phyloP scores from a whole-genome alignment of 768 basidiomycete genomes.

The Podaxis rugospora region DNA sequence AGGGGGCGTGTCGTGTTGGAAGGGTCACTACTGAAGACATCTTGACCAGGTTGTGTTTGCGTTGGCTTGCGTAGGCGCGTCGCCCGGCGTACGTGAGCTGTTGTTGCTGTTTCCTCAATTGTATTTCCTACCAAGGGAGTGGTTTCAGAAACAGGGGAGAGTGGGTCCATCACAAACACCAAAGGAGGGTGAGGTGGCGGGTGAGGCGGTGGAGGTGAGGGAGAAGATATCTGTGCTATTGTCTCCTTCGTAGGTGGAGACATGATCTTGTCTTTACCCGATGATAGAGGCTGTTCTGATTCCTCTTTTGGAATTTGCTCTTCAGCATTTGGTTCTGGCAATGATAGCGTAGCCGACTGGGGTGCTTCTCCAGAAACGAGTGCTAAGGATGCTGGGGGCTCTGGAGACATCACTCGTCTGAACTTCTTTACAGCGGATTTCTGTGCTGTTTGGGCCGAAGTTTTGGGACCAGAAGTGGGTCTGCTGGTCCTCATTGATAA shows the following conservation, averaged over 20 bases:
- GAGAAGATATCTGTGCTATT: background rate
- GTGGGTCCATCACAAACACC: slow-evolving; percentile 9
- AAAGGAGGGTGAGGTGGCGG: background rate
- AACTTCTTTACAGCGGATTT: slow-evolving; percentile 13
- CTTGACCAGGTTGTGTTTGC: background rate
- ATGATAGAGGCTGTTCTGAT: background rate
- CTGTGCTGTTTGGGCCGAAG: background rate
- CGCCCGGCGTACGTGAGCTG: slow-evolving; percentile 13
- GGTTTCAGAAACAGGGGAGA: slow-evolving; percentile 6
- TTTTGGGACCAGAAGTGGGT: background rate
- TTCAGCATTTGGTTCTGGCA: background rate
- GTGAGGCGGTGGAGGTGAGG: background rate
- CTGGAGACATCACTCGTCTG: slow-evolving; percentile 18
- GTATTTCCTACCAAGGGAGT: background rate
- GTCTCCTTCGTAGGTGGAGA: slow-evolving; percentile 1
- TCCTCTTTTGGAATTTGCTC: background rate
- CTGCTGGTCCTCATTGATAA: background rate
- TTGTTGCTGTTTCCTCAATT: slow-evolving; percentile 1
- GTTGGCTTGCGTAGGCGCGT: slow-evolving; percentile 11
- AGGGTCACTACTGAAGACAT: background rate
- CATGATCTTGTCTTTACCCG: background rate
- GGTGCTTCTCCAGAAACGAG: slow-evolving; percentile 5
- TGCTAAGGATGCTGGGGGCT: slow-evolving; percentile 3
- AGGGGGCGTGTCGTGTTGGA: slow-evolving; percentile 20
- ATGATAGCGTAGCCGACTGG: background rate